A percentile compares a stretch with the other conserved stretches of the same genome.
These are phyloP conservation scores for Puccinia triticina DNA, from an alignment of 1,284 basidiomycete genomes.

Conservation along the genomic window DNA sequence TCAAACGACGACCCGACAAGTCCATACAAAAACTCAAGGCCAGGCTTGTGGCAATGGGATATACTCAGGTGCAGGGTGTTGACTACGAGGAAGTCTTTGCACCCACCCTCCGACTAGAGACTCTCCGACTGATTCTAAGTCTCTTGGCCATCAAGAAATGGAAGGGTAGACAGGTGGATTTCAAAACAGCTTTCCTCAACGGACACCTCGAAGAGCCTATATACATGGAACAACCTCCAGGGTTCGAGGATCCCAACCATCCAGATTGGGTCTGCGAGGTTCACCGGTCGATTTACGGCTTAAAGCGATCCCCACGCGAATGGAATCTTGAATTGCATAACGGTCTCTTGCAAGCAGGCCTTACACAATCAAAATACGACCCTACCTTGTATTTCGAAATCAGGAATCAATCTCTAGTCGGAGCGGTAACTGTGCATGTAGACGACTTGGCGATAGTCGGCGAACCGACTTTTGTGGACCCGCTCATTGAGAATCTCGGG, in stretches of 20 bases:
- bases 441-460: neutral
- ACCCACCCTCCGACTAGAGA: neutral
- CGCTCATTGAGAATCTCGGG: too few relatives aligned
- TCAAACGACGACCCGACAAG: neutral
- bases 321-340: slow-evolving; percentile 14
- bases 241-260: neutral
- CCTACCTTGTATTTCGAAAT: neutral
- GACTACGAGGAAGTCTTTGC: slow-evolving; percentile 8
- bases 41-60: neutral
- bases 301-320: neutral
- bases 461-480: too few relatives aligned
- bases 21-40: neutral
- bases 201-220: neutral
- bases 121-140: neutral
- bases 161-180: neutral
- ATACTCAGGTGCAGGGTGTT: neutral
- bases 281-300: neutral
- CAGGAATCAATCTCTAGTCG: neutral
- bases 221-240: slow-evolving; percentile 8
- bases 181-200: slow-evolving; percentile 14
- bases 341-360: neutral
- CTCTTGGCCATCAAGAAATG: neutral
- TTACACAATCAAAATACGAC: neutral
- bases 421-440: neutral
- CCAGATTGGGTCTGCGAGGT: neutral